Conservation (phyloP, 2,329 filamentous ascomycete genomes). For the Fusarium aywerte region DNA sequence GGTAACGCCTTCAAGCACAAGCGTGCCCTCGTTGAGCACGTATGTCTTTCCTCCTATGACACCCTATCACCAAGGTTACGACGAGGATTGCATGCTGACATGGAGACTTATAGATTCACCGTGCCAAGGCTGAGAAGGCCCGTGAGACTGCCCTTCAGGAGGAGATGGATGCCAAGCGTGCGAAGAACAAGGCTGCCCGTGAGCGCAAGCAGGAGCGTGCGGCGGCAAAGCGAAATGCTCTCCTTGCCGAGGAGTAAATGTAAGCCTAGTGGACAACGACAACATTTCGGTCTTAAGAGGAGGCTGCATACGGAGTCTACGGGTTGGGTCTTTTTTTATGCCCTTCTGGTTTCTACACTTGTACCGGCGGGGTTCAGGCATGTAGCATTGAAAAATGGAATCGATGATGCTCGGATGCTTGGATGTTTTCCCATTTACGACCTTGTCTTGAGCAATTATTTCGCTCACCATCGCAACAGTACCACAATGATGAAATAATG, state of each 20-base stretch:
- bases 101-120: slow-evolving; percentile 81
- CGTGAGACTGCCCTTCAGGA: slow-evolving; percentile 97
- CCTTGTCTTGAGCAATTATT: slow-evolving; percentile 29
- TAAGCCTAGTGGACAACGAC: slow-evolving; percentile 60
- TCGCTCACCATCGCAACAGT: slow-evolving; percentile 24
- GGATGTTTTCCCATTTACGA: slow-evolving; percentile 42
- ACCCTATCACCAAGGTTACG: background rate
- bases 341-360: slow-evolving; percentile 61
- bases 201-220: slow-evolving; percentile 97
- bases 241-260: slow-evolving; percentile 74
- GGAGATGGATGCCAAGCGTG: slow-evolving; percentile 99
- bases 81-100: slow-evolving; percentile 29
- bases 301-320: slow-evolving; percentile 70
- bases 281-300: slow-evolving; percentile 62
- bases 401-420: slow-evolving; percentile 58
- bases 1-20: slow-evolving; percentile 99
- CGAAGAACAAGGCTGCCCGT: slow-evolving; percentile 99
- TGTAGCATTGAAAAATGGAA: slow-evolving; percentile 68
- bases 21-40: slow-evolving; percentile 99
- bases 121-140: slow-evolving; percentile 99
- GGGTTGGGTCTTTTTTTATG: slow-evolving; percentile 65
- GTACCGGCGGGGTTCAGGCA: slow-evolving; percentile 64
- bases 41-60: slow-evolving; percentile 67
- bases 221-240: slow-evolving; percentile 87
- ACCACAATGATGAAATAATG: slow-evolving; percentile 39